Base-by-base conservation (phyloP, 805 yeast species). In the Candida maesae region DNA sequence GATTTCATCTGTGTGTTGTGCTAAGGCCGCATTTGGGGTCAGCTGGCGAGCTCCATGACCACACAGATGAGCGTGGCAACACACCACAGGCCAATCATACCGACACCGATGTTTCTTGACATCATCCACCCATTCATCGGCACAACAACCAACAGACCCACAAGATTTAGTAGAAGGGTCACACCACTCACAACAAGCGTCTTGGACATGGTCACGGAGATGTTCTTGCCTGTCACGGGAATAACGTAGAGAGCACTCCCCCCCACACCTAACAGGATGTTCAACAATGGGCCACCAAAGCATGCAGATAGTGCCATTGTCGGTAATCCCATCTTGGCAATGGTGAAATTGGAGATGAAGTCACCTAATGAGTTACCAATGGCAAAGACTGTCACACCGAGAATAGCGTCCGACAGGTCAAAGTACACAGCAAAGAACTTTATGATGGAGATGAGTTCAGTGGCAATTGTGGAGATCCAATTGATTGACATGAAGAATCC, bases 291-390 rank as follows among this genome's bases (percentile, higher is more conserved):
- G 2, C 97, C 93, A 1, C 97, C 98, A 61, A 90, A 85, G 55
- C 98, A 90, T 0, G 97, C 96, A 10, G 95, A 85, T 16, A 93
- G 67, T 0, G 97, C 97, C 90, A 91, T 86, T 42, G 85, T 73
- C 0, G 96, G 89, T 66, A 78, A 82, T 0, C 96, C 97, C 78
- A 86, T 78, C 46, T 67, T 70, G 0, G 96, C 90, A 36, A 91
- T 79, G 0, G 95, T 84, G 35, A 82, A 65, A 53, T 91, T 88
- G 0, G 96, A 84, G 2, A 90, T 80, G 38, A 90, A 67, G 56
- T 91, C 99, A 8, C 97, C 97, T 10, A 87, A 64, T 0, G 96
- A 90, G 60, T 91, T 93, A 12, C 99, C 99, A 48, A 91, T 66
- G 0, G 98, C 96, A 66, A 91, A 91, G 0, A 91, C 73, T 0